Evolutionary conservation across 371 early-diverging fungal species (phyloP).

Genomic region (Mortierella sp.): DNA sequence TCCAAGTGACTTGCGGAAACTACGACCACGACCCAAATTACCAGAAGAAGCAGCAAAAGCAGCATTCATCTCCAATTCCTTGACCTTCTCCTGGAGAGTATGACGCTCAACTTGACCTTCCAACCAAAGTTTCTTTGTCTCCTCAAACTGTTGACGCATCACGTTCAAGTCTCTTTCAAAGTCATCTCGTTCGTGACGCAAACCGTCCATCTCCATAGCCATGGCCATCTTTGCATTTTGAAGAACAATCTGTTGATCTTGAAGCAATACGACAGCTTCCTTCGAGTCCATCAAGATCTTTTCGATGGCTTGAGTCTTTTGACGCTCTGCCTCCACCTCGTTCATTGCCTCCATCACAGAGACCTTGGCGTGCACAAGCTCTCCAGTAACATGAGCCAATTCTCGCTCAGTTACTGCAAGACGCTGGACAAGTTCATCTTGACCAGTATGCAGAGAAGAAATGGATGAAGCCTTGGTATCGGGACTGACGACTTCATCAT

Average conservation of each 20-base stretch:
- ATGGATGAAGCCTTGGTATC: conserved; percentile 46
- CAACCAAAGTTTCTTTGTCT: conserved; percentile 48
- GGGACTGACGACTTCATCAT: conserved; percentile 24
- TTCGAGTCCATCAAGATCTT: conserved; percentile 53
- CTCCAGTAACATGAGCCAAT: conserved; percentile 51
- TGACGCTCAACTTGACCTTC: conserved; percentile 54
- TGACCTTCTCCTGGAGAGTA: conserved; percentile 46
- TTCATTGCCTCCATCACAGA: conserved; percentile 55
- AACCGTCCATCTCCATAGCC: conserved; percentile 44
- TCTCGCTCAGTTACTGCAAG: conserved; percentile 44
- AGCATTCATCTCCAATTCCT: conserved; percentile 55
- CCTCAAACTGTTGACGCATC: conserved; percentile 52
- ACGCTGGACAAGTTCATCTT: conserved; percentile 38
- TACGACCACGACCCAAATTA: conserved; percentile 37
- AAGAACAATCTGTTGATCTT: conserved; percentile 43
- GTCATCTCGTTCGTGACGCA: conserved; percentile 42
- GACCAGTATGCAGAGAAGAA: conserved; percentile 16
- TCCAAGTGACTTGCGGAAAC: conserved; percentile 48
- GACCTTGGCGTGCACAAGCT: conserved; percentile 50
- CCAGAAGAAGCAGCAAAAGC: conserved; percentile 32
- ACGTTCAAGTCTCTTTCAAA: conserved; percentile 35
- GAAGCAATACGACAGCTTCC: conserved; percentile 51
- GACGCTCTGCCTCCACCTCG: conserved; percentile 41
- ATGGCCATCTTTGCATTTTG: conserved; percentile 45
- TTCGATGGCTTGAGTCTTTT: conserved; percentile 41